Evolutionary conservation across 495 filamentous ascomycete species (phyloP).

Genomic region (Xylaria flabelliformis): DNA sequence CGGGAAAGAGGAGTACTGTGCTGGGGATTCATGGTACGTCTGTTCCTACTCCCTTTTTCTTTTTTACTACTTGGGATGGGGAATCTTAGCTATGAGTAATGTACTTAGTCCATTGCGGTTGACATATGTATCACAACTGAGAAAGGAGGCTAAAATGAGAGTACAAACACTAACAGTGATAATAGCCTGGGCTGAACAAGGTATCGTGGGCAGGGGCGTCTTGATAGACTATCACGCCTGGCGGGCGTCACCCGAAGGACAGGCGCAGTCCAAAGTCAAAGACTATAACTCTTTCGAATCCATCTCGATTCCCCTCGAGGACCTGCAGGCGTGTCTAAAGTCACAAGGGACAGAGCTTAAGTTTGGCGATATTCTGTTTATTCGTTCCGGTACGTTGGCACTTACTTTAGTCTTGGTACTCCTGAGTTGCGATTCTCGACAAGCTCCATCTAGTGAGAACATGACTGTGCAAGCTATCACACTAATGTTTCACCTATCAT

Average conservation of each 20-base stretch:
- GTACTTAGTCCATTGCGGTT: not conserved
- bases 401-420: too few species aligned
- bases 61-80: not conserved
- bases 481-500: not conserved
- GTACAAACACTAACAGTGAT: constrained; percentile 33
- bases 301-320: constrained; percentile 47
- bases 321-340: constrained; percentile 54
- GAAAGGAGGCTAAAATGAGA: too few species aligned
- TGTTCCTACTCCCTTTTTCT: not conserved
- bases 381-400: constrained; percentile 49
- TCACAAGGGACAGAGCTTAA: constrained; percentile 55
- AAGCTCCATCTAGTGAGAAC: too few species aligned
- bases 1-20: constrained; percentile 44
- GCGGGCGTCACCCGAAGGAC: constrained; percentile 35
- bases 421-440: too few species aligned
- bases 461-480: too few species aligned
- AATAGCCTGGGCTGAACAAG: constrained; percentile 54
- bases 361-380: constrained; percentile 63
- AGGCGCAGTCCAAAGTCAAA: constrained; percentile 29
- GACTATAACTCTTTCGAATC: constrained; percentile 53
- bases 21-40: constrained; percentile 59
- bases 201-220: constrained; percentile 64
- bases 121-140: too few species aligned
- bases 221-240: constrained; percentile 65
- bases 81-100: not conserved